phyloP scores from a whole-genome alignment of 1,284 basidiomycete species.

The Peniophora sp. region DNA sequence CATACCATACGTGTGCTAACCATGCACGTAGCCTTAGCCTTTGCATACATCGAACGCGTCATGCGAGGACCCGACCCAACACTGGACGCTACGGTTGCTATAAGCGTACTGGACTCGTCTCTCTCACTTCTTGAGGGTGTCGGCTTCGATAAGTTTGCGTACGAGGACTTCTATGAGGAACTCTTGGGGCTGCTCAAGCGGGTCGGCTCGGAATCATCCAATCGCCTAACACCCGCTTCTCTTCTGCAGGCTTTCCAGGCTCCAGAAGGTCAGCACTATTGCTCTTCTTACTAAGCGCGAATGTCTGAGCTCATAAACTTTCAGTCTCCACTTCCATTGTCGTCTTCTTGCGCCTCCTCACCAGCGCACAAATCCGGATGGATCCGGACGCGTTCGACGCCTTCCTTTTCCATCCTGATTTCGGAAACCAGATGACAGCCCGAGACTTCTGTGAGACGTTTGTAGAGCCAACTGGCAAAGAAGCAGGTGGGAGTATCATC shows the following conservation, averaged over 20 bases:
- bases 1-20: neutral
- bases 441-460: conserved; percentile 68
- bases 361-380: conserved; percentile 73
- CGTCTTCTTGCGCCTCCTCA: conserved; percentile 69
- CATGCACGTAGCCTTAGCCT: conserved; percentile 38
- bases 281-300: conserved; percentile 1
- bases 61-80: conserved; percentile 33
- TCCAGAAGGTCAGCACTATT: conserved; percentile 36
- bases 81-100: conserved; percentile 41
- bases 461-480: conserved; percentile 76
- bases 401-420: conserved; percentile 73
- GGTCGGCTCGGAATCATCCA: conserved; percentile 30
- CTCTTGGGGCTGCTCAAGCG: conserved; percentile 34
- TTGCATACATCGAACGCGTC: conserved; percentile 46
- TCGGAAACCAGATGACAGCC: conserved; percentile 49
- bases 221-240: conserved; percentile 27
- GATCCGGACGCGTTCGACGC: conserved; percentile 57
- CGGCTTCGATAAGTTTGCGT: conserved; percentile 63
- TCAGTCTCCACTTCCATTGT: conserved; percentile 67
- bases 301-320: conserved; percentile 1
- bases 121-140: conserved; percentile 46
- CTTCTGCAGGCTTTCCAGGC: conserved; percentile 51
- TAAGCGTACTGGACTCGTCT: conserved; percentile 46
- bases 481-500: conserved; percentile 50
- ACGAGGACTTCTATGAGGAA: conserved; percentile 49